Base-by-base conservation (phyloP, 2,329 filamentous ascomycete genomes). In the Pleoardoris graminearum region DNA sequence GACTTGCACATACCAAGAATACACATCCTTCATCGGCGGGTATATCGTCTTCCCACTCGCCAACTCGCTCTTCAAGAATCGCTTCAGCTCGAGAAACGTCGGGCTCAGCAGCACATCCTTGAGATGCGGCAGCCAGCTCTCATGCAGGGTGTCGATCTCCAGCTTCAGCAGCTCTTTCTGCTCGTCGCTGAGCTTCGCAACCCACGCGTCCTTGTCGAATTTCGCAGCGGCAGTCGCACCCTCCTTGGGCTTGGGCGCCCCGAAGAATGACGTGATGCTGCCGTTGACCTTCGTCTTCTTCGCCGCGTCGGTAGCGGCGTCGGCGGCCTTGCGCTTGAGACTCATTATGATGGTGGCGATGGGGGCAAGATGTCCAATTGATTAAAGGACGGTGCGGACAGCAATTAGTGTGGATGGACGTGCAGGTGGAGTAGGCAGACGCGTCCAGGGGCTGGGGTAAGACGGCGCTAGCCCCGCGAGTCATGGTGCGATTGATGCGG, bases 171-270 rank as follows among this genome's bases (percentile, higher is more conserved):
- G 79, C 47, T 87, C 81, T 69, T 85, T 90, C 74, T 97, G 90
- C 76, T 99, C 94, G 0, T 83, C 75, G 0, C 84, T 91, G 57
- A 99, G 80, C 51, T 84, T 83, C 17, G 84, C 83, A n/a, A 92
- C 80, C 94, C 94, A 99, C 75, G 89, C 90, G 39, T 85, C 84
- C 79, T 96, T 97, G 79, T 97, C 83, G 71, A 97, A 97, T 60
- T 84, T 29, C 68, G 65, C 51, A 23, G 63, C 58, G 11, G 67
- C 60, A 17, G 41, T 23, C 17, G 55, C 49, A 33, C 50, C 41
- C n/a, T 44, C 37, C 53, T 75, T 67, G 48, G 69, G 58, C 51
- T 70, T 73, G 5, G 91, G 86, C 16, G 83, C 79, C 12, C 85
- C 83, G 67, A 99, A 97, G 80, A 97, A 97, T 14, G 91, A 89